Evolutionary conservation across 2,329 filamentous ascomycete genomes (phyloP).

Genomic region (Byssothecium circinans): DNA sequence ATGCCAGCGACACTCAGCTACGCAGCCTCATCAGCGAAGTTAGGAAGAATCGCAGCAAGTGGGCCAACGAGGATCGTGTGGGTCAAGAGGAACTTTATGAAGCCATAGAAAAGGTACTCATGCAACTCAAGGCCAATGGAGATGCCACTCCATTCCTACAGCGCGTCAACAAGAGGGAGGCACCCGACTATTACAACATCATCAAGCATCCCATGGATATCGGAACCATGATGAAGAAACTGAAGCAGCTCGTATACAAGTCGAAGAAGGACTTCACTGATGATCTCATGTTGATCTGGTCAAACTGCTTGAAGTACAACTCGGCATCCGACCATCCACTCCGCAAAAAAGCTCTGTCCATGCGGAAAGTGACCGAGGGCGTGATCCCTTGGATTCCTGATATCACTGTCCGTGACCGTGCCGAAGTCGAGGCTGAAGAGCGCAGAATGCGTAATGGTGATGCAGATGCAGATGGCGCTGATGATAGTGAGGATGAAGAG

Average conservation of each 20-base stretch:
- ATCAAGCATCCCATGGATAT: constrained; percentile 99
- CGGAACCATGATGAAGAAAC: constrained; percentile 96
- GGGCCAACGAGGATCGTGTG: constrained; percentile 96
- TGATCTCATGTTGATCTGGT: constrained; percentile 93
- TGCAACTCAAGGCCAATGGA: constrained; percentile 95
- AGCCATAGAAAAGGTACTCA: constrained; percentile 92
- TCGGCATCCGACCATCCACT: constrained; percentile 84
- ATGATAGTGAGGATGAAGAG: constrained; percentile 89
- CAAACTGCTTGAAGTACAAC: constrained; percentile 96
- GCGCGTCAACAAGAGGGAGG: constrained; percentile 94
- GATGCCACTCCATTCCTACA: constrained; percentile 96
- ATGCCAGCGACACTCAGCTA: constrained; percentile 89
- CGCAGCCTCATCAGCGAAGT: constrained; percentile 95
- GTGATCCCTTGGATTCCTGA: constrained; percentile 94
- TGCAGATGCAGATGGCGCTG: constrained; percentile 76
- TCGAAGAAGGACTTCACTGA: constrained; percentile 89
- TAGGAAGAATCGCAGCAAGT: constrained; percentile 96
- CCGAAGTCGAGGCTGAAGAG: constrained; percentile 77
- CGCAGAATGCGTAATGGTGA: constrained; percentile 81
- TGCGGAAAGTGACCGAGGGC: constrained; percentile 97
- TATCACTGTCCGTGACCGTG: constrained; percentile 83
- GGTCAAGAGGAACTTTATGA: constrained; percentile 98
- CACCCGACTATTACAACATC: constrained; percentile 89
- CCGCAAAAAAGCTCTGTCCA: constrained; percentile 89
- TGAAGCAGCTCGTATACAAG: constrained; percentile 65